Evolutionary conservation across 1,284 basidiomycete genomes (phyloP), one percentile per base, ranked within the genome.

Genomic region (Lentinus polychrous): DNA sequence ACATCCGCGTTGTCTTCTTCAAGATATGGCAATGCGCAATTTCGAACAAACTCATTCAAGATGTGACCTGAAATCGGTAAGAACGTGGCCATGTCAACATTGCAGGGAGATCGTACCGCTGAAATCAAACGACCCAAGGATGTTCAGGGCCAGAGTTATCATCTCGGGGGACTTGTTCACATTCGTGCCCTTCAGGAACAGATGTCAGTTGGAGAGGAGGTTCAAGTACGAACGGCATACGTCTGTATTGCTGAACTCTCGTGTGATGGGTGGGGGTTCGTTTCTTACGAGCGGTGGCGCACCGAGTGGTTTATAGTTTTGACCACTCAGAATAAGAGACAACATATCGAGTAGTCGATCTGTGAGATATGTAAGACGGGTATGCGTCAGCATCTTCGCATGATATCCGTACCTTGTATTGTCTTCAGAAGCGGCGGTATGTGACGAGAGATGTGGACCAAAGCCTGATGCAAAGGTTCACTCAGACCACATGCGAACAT

Each of bases 401-500:
- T 10, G 4, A 4, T 27, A 27, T 27, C 66, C 22, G 20, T 57
- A 85, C 92, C 90, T 79, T 99, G 96, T 31, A 99, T 94, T 0
- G 90, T 91, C 61, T 86, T 87, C 49, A 98, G 71, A 14, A 99
- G 71, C 0, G 96, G 94, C 0, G 91, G 92, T 32, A 99, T 97
- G 58, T 91, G 81, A 49, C 81, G 78, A 1, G 93, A 91, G 49
- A 99, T 93, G 24, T 87, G 86, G 20, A 85, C 81, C 7, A 99
- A 74, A 0, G 95, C 94, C 57, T 89, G 81, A 36, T 87, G 81
- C 35, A 99, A 73, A 8, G 94, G 83, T 51, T 95, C 91, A 59
- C 90, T 95, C 51, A 99, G 71, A 1, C 94, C 95, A 66, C 90
- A 96, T 0, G 86, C 88, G 65, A 99, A 93, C 90, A 99, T 99